phyloP scores from a whole-genome alignment of 1,284 basidiomycete species.

The Cutaneotrichosporon spelunceum region DNA sequence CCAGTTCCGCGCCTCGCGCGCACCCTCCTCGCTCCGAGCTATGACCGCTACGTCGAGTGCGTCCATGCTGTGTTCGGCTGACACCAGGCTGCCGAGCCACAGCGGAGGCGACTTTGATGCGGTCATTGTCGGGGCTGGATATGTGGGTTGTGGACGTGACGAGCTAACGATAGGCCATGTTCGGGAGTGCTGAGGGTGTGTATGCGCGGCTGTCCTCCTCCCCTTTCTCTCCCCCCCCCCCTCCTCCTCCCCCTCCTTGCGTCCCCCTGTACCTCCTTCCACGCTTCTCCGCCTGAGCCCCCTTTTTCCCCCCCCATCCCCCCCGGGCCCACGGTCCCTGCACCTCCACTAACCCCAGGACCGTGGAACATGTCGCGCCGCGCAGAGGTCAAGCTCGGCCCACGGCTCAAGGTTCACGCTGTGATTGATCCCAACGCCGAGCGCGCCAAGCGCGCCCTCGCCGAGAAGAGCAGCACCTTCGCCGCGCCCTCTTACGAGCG shows the following conservation, averaged over 20 bases:
- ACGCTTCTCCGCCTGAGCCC: too few species aligned
- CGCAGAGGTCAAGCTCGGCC: slow-evolving; percentile 68
- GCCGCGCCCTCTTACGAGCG: slow-evolving; percentile 83
- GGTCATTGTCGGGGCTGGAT: slow-evolving; percentile 42
- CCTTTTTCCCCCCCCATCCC: too few species aligned
- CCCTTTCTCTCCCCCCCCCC: too few species aligned
- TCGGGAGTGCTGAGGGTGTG: slow-evolving; percentile 45
- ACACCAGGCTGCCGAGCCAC: slow-evolving; percentile 16
- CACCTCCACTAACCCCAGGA: slow-evolving; percentile 29
- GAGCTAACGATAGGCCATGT: slow-evolving; percentile 40
- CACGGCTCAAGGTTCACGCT: slow-evolving; percentile 86
- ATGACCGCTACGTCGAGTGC: slow-evolving; percentile 13
- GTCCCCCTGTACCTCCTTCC: too few species aligned
- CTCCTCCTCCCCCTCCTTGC: too few species aligned
- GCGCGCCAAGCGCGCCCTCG: slow-evolving; percentile 71
- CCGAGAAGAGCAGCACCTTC: slow-evolving; percentile 80
- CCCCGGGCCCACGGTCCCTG: too few species aligned
- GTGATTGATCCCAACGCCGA: slow-evolving; percentile 83
- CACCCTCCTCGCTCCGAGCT: slow-evolving; percentile 12
- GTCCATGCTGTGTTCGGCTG: background rate
- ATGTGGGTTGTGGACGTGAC: slow-evolving; percentile 25
- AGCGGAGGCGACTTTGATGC: slow-evolving; percentile 23
- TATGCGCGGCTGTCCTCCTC: too few species aligned
- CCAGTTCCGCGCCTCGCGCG: slow-evolving; percentile 1
- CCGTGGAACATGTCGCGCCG: slow-evolving; percentile 45